Base-by-base conservation (phyloP, 75 land plant species). In the Cupressus sempervirens region DNA sequence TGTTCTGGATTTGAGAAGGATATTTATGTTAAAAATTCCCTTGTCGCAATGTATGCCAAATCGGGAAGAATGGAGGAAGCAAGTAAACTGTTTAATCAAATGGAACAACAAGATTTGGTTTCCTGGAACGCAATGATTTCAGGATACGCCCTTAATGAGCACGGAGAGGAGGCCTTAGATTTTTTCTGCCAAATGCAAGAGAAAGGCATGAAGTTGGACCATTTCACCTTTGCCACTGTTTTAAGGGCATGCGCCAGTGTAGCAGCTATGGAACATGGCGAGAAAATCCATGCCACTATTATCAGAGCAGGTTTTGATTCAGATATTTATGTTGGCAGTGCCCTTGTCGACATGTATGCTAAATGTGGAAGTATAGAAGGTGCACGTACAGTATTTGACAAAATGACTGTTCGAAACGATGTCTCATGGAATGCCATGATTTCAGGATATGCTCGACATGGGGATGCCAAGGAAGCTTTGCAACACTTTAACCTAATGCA, bases 361-460 rank as follows among this genome's bases (percentile, higher is more conserved):
- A 92, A 91, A 89, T 94, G 96, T 84, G 95, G 97, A 0, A 84
- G 89, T 46, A 80, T 95, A 9, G 91, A 88, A 65, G 92, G 90
- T 68, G 98, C 95, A n/a, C 87, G 81, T 20, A 82, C 80, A 32
- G 95, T 90, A 40, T 96, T 96, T 53, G 73, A 82, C 41, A 86
- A 87, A 50, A 93, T 92, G 93, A 84, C 40, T 29, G 84, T 87
- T 26, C 62, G 79, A 23, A 94, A 93, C 87, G 88, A 92, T 43
- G 88, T 95, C n/a, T 89, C 97, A 43, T 96, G 98, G 98, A 96
- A 92, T 80, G 90, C 97, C 15, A 90, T 96, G 86, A 89, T 96
- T 43, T 84, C 93, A 0, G 97, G 92, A 34, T 91, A 89, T 83
- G 92, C 94, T 48, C 92, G 93, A 88, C 89, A 93, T 85, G 95